Conservation (phyloP, 2,329 filamentous ascomycete genomes). For the Aspergillus bombycis region DNA sequence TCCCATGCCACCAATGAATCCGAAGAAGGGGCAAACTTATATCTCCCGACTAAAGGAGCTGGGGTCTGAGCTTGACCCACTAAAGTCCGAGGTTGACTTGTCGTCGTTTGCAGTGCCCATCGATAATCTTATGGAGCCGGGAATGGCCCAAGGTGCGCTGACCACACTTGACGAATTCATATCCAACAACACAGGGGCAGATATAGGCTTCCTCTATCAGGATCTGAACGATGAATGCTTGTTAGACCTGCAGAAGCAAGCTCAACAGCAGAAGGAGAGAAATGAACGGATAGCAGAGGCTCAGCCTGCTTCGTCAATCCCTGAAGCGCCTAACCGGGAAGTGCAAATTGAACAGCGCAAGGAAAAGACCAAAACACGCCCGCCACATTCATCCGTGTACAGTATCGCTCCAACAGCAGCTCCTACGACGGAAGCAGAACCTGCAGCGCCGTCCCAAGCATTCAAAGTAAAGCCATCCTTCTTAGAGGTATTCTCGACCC, state of each 20-base stretch:
- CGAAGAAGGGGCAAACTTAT: neutral
- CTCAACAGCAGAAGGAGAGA: conserved; percentile 15
- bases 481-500: conserved; percentile 41
- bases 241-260: conserved; percentile 31
- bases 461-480: conserved; percentile 47
- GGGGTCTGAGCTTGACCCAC: neutral
- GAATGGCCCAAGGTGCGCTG: conserved; percentile 42
- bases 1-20: neutral
- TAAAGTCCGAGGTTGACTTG: neutral
- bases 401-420: neutral
- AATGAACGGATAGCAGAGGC: neutral
- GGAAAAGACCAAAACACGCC: conserved; percentile 52
- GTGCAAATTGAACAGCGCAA: conserved; percentile 38
- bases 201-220: conserved; percentile 51
- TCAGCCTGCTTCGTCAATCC: neutral
- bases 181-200: conserved; percentile 39
- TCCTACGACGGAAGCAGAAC: neutral
- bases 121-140: neutral
- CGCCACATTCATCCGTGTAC: conserved; percentile 34
- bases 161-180: conserved; percentile 44
- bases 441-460: neutral
- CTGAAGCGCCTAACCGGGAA: neutral
- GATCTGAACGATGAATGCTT: conserved; percentile 48
- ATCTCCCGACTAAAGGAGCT: neutral
- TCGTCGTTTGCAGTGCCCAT: neutral